These are phyloP conservation scores for Leccinum longicurvipes DNA, from an alignment of 768 basidiomycete genomes.

Conservation along the genomic window DNA sequence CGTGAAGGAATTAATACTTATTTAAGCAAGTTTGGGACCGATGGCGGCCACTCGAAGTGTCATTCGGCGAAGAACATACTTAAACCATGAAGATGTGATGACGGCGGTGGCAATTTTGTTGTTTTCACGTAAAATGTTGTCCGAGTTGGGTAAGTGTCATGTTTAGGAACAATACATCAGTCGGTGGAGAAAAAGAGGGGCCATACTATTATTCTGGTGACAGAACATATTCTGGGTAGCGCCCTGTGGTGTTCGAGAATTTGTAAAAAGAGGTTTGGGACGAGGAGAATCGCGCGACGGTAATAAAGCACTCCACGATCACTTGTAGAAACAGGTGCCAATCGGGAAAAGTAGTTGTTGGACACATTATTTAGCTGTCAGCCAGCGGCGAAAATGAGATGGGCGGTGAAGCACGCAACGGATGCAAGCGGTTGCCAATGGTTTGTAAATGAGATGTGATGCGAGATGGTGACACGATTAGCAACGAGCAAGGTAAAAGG, in stretches of 20 bases:
- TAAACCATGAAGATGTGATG: not conserved
- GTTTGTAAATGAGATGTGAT: not conserved
- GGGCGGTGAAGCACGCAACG: not conserved
- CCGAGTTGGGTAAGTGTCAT: not conserved
- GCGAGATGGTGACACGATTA: not conserved
- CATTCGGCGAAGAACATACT: not conserved
- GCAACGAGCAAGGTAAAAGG: not conserved
- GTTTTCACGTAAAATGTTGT: not conserved
- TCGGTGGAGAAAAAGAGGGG: not conserved
- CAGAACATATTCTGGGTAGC: not conserved
- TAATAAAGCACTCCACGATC: not conserved
- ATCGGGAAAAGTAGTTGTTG: not conserved
- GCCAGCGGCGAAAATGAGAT: not conserved
- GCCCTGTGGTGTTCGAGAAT: not conserved
- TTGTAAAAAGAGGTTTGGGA: not conserved
- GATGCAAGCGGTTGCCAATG: not conserved
- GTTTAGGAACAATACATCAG: not conserved
- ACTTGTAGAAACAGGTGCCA: not conserved
- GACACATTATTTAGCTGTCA: not conserved
- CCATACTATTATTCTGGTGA: not conserved
- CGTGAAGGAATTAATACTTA: not conserved
- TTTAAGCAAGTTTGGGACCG: not conserved
- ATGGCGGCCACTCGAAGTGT: not conserved
- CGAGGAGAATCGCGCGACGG: not conserved
- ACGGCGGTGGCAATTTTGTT: not conserved